Evolutionary conservation across 208 protist genomes (phyloP).

Genomic region (Trypanosoma cruzi): DNA sequence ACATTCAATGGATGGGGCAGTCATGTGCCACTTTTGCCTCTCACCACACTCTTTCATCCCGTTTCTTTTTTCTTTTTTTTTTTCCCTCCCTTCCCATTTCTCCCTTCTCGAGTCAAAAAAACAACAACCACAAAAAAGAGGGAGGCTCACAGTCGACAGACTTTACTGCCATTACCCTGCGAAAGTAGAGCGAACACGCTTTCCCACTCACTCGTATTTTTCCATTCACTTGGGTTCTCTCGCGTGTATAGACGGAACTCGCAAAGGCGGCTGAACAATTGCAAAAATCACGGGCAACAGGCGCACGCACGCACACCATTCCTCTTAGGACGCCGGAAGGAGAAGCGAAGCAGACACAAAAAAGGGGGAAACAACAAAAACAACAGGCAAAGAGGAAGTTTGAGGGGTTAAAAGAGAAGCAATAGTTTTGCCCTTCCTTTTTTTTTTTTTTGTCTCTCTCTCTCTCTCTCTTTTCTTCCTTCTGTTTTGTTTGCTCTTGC

Average conservation of each 20-base stretch:
- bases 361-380: too few species aligned
- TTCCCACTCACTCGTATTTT: not conserved
- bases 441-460: conserved; percentile 17
- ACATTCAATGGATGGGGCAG: too few species aligned
- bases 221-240: not conserved
- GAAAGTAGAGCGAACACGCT: not conserved
- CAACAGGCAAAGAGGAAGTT: not conserved
- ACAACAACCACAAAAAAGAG: not conserved
- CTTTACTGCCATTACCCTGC: not conserved
- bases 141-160: not conserved
- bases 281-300: too few species aligned
- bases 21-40: too few species aligned
- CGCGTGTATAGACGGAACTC: not conserved
- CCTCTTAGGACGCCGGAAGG: not conserved
- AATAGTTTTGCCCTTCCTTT: conserved; percentile 4
- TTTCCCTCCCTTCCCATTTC: not conserved
- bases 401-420: not conserved
- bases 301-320: not conserved
- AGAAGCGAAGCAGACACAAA: not conserved
- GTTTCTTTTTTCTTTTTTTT: not conserved
- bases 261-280: not conserved
- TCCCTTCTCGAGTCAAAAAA: not conserved
- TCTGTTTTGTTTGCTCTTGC: conserved; percentile 8
- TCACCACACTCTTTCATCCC: too few species aligned
- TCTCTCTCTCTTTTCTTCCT: not conserved